Base-by-base conservation (phyloP, 2,329 filamentous ascomycete genomes). In the Penicillium sp. region DNA sequence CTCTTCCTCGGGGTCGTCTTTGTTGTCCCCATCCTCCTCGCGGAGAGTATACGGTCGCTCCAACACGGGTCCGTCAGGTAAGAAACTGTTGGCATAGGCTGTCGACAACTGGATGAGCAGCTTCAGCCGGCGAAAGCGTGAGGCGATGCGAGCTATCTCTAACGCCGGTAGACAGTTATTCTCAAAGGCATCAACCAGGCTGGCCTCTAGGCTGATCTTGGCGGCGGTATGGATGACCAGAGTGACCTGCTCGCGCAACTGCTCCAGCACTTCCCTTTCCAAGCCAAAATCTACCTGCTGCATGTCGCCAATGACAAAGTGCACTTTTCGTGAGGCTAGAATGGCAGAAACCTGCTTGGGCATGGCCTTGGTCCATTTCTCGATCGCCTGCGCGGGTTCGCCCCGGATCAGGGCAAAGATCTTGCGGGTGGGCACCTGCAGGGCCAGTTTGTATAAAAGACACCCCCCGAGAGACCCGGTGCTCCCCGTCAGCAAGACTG, bases 381-480 rank as follows among this genome's bases (percentile, higher is more conserved):
- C 47, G 26, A 66, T 59, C 4, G 68, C 68, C 15, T 44, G 20
- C 8, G 64, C 47, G 0, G 61, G 47, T 4, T 59, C 56, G 7
- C 59, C 59, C 2, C 68, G 64, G 17, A 67, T 59, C 5, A 70
- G 52, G 1, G 63, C 59, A 23, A 64, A 71, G 15, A 71, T 66
- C 27, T 61, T 69, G 23, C 55, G 60, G 1, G 66, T 68, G 10
- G 68, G 68, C 0, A 70, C 55, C 46, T 70, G 68, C 17, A 67
- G 32, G 9, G 67, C 60, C 30, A 71, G 32, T 30, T 71, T 71
- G 52, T 69, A 68, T 4, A 70, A 47, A 20, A 71, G 65, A 49
- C 66, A 68, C 21, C 67, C 67, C 10, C 68, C 68, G 10, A 68
- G 56, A 20, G 63, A 68, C 13, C 67, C 67, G 3, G 67, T 69